A percentile compares a stretch with the other conserved stretches of the same genome.
These are phyloP conservation scores for Lanmaoa pseudosensibilis DNA, from an alignment of 768 basidiomycete species.

Conservation along the genomic window DNA sequence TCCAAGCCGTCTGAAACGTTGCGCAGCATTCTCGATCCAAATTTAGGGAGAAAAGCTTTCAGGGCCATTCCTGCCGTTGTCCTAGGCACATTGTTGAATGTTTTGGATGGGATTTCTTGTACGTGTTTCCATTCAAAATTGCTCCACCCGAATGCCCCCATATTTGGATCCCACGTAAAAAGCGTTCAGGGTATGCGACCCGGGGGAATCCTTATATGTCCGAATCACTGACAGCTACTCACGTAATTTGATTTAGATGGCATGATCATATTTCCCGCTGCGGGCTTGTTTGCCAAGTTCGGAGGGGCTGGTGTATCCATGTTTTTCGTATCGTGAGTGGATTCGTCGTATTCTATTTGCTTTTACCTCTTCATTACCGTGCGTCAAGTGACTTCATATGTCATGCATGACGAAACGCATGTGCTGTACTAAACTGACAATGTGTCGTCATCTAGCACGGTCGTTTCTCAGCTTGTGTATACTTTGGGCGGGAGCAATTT, in stretches of 20 bases:
- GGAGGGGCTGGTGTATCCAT: slow-evolving; percentile 92
- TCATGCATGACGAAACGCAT: not conserved
- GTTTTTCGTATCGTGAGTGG: slow-evolving; percentile 81
- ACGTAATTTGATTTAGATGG: slow-evolving; percentile 56
- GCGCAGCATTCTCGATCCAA: slow-evolving; percentile 12
- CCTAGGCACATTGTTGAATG: slow-evolving; percentile 81
- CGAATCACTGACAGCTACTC: not conserved
- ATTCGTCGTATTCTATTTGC: not conserved
- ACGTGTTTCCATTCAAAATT: slow-evolving; percentile 31
- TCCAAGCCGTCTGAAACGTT: slow-evolving; percentile 10
- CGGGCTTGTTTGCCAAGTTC: slow-evolving; percentile 74
- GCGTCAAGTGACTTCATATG: not conserved
- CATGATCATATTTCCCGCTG: slow-evolving; percentile 92
- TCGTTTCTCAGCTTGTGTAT: slow-evolving; percentile 82
- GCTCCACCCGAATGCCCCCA: not conserved
- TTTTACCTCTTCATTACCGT: slow-evolving; percentile 6
- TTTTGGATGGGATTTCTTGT: slow-evolving; percentile 94
- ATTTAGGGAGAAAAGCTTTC: slow-evolving; percentile 24
- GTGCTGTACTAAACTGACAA: not conserved
- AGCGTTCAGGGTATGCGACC: not conserved
- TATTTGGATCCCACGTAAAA: slow-evolving; percentile 9
- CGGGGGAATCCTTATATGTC: not conserved
- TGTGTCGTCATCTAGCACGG: slow-evolving; percentile 43
- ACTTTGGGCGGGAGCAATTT: slow-evolving; percentile 87
- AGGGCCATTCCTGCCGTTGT: slow-evolving; percentile 78